Base-by-base conservation (phyloP, 352 stramenopile species). In the Globisporangium cystogenes region DNA sequence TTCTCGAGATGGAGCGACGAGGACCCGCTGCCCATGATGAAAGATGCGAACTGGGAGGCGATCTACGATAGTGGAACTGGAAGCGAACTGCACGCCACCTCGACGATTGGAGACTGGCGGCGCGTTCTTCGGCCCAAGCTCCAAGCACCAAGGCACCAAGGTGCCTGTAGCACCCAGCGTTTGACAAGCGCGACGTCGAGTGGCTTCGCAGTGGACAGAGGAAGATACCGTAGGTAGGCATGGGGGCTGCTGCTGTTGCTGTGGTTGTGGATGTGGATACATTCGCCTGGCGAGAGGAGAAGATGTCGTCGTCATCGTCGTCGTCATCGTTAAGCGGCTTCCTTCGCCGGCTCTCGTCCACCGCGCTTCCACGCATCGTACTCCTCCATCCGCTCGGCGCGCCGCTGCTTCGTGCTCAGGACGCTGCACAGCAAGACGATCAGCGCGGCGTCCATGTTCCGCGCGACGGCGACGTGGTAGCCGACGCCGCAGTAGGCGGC, bases 311-410 rank as follows among this genome's bases (percentile, higher is more conserved):
- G 26, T 29, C 35, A 40, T 29, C 2, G 5, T 6, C 16, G 0
- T 40, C 18, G 15, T 16, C 14, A 11, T 18, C 18, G 35, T 16
- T 40, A 5, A 16, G 35, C 35, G 14, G 35, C 35, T 40, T 4
- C 11, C 18, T 14, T 16, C 35, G 35, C 5, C 4, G 7, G 14
- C 3, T 18, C 18, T 40, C 12, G 35, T 16, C 11, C 10, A 40
- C 15, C 26, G 5, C 26, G 26, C 14, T 18, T 7, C 35, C 16
- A 18, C 11, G 15, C 7, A 7, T 40, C 35, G 35, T 40, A 40
- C 12, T 18, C 12, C 10, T 82, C 76, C 4, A 45, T 72, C 5
- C 74, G 64, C 43, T 70, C 74, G 16, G 56, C 85, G 8, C 43
- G 46, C 20, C 72, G 72, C 4, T 63, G 71, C 7, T 50, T 70